phyloP scores from a whole-genome alignment of 2,329 filamentous ascomycete genomes.

The Hymenoscyphus infarciens region DNA sequence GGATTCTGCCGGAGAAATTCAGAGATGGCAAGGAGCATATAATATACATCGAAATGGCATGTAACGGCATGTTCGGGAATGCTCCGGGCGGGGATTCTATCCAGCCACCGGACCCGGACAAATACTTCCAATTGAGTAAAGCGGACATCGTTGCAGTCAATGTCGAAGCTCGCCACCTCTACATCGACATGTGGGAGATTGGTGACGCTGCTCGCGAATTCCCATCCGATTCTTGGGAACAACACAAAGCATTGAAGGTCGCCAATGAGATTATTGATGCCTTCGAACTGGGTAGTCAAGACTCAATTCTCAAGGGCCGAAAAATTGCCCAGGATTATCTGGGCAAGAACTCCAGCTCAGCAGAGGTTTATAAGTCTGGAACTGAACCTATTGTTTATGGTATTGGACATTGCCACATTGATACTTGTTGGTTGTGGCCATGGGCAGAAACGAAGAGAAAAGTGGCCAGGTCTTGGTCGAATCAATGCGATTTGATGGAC shows the following conservation, averaged over 20 bases:
- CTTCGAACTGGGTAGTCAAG: slow-evolving; percentile 76
- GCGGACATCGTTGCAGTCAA: slow-evolving; percentile 91
- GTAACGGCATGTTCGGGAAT: slow-evolving; percentile 98
- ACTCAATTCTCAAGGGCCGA: slow-evolving; percentile 74
- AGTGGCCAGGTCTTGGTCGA: slow-evolving; percentile 92
- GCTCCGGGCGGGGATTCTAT: slow-evolving; percentile 80
- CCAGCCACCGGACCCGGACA: slow-evolving; percentile 83
- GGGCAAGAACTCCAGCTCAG: slow-evolving; percentile 74
- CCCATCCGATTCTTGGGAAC: slow-evolving; percentile 80
- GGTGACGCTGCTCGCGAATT: slow-evolving; percentile 90
- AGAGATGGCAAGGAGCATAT: slow-evolving; percentile 81
- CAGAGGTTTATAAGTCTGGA: slow-evolving; percentile 76
- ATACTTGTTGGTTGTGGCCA: slow-evolving; percentile 98
- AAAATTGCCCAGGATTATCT: slow-evolving; percentile 81
- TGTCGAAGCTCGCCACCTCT: slow-evolving; percentile 74
- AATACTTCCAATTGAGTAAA: slow-evolving; percentile 69
- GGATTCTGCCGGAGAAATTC: slow-evolving; percentile 80
- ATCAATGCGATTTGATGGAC: slow-evolving; percentile 93
- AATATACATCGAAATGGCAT: slow-evolving; percentile 97
- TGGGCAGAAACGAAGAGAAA: slow-evolving; percentile 98
- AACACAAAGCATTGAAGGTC: slow-evolving; percentile 78
- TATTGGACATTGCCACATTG: slow-evolving; percentile 96
- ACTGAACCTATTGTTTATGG: slow-evolving; percentile 76
- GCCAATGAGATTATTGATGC: slow-evolving; percentile 86
- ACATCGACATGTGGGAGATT: slow-evolving; percentile 95